Evolutionary conservation across 2,329 filamentous ascomycete genomes (phyloP), one percentile per base, ranked within the genome.

Genomic region (Orbilia ellipsospora): DNA sequence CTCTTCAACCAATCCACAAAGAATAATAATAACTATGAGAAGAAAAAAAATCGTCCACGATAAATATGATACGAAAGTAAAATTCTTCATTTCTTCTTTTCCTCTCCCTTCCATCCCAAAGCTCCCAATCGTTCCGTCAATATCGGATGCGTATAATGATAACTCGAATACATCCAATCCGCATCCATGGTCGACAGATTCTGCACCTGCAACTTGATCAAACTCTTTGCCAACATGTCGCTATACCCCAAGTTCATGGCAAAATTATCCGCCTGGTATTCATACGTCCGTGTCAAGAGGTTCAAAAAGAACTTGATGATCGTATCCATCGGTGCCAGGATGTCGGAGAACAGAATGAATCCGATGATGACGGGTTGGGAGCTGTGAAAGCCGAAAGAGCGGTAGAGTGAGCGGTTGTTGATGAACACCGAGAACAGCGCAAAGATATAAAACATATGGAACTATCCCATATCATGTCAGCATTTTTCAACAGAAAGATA

Each of bases 181-280:
- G 95, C 95, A 80, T 99, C 95, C 94, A 99, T 98, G 77, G 92
- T 96, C 83, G 93, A 96, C 79, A 99, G 87, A 82, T 99, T 99
- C 85, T 98, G 94, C 81, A 97, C 93, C 84, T 99, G 96, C 62
- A 99, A 91, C 86, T 97, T 97, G 84, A 99, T 93, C 77, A 99
- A 88, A 20, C 93, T 95, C 77, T 89, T 87, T 51, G 94, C 93
- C 62, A 99, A 89, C 82, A 97, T 90, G 54, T 88, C 85, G 62
- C 90, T 88, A 84, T 94, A 97, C 63, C 95, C 95, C 8, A 97
- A 89, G 59, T 90, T 86, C 79, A 90, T 87, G 69, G 94, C 95
- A 82, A 99, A 99, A 20, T 87, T 89, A 84, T 99, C 89, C 88
- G 95, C 96, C 86, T 99, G 88, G 84, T 96, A 99, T 84, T 99